Base-by-base conservation (phyloP, 495 filamentous ascomycete species). In the Cladorrhinum samala region DNA sequence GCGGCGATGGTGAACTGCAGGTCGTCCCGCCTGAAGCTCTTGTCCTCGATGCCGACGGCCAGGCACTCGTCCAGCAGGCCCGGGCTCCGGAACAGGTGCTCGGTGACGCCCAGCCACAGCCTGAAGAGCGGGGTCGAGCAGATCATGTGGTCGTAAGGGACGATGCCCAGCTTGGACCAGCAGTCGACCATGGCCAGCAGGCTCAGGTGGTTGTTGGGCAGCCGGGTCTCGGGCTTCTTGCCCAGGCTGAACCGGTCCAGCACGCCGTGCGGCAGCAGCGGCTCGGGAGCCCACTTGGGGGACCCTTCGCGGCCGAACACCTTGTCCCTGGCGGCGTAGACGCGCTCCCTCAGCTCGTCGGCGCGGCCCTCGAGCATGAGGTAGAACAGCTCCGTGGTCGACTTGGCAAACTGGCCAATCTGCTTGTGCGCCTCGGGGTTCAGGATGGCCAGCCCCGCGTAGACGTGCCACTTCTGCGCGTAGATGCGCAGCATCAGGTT, bases 91-190 rank as follows among this genome's bases (percentile, higher is more conserved):
- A 95, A 98, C 17, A 98, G 75, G 69, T 95, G 95, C 71, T 98
- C 91, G 5, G 91, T 90, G n/a, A 95, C 91, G 43, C 93, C 93
- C 44, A 98, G 78, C 91, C 93, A 96, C 24, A 98, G 81, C 36
- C 93, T 87, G 76, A 97, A 98, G n/a, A 96, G 78, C 82, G 93
- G 93, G 13, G 93, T 98, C 11, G 89, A 95, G 72, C 93, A 98
- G 59, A 98, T 95, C 90, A 97, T 96, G 73, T 98, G 93, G 68
- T 97, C 91, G 68, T 97, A 98, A 1, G 93, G 93, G 27, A 93
- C 87, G 56, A 96, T 98, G 27, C 84, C 87, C 13, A 96, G 76
- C 53, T 87, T 87, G 68, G 84, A 91, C 93, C 93, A 98, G 70
- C 90, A 97, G 71, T 98, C 93, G 23, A 97, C 93, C 81, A 98